phyloP scores from a whole-genome alignment of 129 eudicot genomes.

The Chrysanthemum makinoi region DNA sequence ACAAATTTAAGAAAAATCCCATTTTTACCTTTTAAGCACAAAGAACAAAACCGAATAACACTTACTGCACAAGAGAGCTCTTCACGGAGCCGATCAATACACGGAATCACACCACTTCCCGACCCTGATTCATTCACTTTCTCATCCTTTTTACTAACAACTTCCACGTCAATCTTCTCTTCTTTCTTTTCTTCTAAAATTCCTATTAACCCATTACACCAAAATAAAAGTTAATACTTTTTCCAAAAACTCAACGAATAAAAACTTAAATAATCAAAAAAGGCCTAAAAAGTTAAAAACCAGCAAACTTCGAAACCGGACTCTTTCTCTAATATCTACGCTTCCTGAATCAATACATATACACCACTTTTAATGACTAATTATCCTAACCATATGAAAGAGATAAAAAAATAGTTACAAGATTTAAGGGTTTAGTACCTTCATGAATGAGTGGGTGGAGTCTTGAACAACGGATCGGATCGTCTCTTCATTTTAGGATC shows the following conservation, averaged over 20 bases:
- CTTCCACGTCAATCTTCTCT: slow-evolving; percentile 20
- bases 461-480: slow-evolving; percentile 50
- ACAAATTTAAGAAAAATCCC: background rate
- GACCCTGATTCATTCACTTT: slow-evolving; percentile 22
- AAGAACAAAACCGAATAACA: background rate
- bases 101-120: slow-evolving; percentile 39
- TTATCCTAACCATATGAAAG: background rate
- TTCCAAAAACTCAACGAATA: background rate
- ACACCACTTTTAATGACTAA: background rate
- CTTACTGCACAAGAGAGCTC: slow-evolving; percentile 93
- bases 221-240: slow-evolving; percentile 1
- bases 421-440: slow-evolving; percentile 46
- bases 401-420: background rate
- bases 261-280: background rate
- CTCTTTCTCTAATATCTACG: slow-evolving; percentile 69
- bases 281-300: background rate
- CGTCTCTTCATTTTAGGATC: slow-evolving; percentile 55
- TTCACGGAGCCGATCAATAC: slow-evolving; percentile 71
- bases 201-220: slow-evolving; percentile 16
- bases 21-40: background rate
- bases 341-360: slow-evolving; percentile 36
- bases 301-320: slow-evolving; percentile 28
- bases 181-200: slow-evolving; percentile 37
- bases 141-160: slow-evolving; percentile 32
- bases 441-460: slow-evolving; percentile 71